A percentile compares a stretch with the other conserved stretches of the same genome.
Conservation (phyloP, 2,329 filamentous ascomycete species). For the Chrysosporium keratinophilum region DNA sequence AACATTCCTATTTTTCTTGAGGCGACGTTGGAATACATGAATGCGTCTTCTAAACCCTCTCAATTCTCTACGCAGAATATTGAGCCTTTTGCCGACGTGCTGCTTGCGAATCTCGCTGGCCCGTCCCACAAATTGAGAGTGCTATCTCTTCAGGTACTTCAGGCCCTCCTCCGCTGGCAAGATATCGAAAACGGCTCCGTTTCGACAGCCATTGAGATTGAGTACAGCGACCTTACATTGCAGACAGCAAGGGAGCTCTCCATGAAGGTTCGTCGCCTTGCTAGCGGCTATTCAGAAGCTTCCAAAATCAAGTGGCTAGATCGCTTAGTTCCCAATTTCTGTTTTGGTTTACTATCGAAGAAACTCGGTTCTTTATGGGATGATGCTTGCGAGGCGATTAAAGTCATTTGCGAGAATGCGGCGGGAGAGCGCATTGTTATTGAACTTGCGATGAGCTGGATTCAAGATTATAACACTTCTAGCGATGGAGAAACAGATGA, state of each 20-base stretch:
- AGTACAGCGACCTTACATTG: conserved; percentile 66
- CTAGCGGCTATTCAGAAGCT: conserved; percentile 50
- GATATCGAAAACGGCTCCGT: conserved; percentile 39
- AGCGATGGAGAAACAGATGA: conserved; percentile 1
- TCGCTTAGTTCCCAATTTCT: conserved; percentile 65
- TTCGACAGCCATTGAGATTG: conserved; percentile 62
- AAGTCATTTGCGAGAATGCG: conserved; percentile 60
- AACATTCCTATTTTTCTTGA: conserved; percentile 57
- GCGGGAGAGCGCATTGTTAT: conserved; percentile 63
- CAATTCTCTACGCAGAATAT: conserved; percentile 45
- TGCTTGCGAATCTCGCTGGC: conserved; percentile 64
- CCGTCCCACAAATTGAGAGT: conserved; percentile 65
- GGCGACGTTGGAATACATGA: conserved; percentile 46
- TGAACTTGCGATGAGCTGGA: conserved; percentile 66
- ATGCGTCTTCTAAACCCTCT: conserved; percentile 21
- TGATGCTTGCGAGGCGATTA: conserved; percentile 64
- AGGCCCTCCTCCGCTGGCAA: conserved; percentile 45
- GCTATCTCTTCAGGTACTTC: conserved; percentile 61
- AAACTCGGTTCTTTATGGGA: conserved; percentile 81
- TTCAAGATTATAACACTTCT: conserved; percentile 32
- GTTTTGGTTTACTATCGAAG: conserved; percentile 81
- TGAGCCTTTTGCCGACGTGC: conserved; percentile 51
- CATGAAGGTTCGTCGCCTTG: conserved; percentile 76
- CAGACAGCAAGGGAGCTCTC: conserved; percentile 66
- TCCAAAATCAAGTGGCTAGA: conserved; percentile 54